phyloP scores from a whole-genome alignment of 352 stramenopile species.

The Phytophthora sojae region DNA sequence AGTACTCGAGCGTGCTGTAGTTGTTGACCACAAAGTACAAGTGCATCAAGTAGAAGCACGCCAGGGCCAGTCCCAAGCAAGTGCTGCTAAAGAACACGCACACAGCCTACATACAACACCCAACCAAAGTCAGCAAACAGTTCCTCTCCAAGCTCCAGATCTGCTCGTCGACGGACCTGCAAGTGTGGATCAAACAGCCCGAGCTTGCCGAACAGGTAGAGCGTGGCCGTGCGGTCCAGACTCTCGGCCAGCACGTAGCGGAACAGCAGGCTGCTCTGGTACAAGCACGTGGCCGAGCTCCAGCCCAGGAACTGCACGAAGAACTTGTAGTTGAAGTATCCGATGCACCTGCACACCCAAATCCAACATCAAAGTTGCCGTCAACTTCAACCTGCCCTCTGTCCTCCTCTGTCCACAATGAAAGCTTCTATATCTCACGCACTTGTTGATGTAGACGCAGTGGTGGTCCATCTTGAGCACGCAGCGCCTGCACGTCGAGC shows the following conservation, averaged over 20 bases:
- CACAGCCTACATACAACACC: conserved; percentile 44
- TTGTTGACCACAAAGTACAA: conserved; percentile 75
- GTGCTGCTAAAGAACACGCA: conserved; percentile 76
- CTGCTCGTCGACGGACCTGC: conserved; percentile 50
- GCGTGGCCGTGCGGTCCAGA: conserved; percentile 54
- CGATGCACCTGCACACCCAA: conserved; percentile 68
- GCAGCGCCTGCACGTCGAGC: conserved; percentile 76
- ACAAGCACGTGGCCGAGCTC: conserved; percentile 73
- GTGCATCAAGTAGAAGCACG: conserved; percentile 84
- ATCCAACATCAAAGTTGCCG: not conserved
- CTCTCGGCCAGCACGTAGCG: conserved; percentile 64
- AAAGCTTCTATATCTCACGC: conserved; percentile 13
- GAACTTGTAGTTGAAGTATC: conserved; percentile 92
- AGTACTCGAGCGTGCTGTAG: conserved; percentile 89
- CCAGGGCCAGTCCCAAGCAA: conserved; percentile 69
- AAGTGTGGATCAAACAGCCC: conserved; percentile 58
- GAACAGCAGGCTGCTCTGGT: conserved; percentile 73
- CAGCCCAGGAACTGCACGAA: conserved; percentile 88
- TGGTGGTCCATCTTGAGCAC: conserved; percentile 92
- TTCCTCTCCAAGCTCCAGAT: not conserved
- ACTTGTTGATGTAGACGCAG: conserved; percentile 92
- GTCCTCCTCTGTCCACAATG: not conserved
- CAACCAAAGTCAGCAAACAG: not conserved
- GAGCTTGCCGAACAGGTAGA: conserved; percentile 71
- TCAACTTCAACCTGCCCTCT: conserved; percentile 16